Conservation (phyloP, 495 filamentous ascomycete species). For the Aspergillus hancockii region DNA sequence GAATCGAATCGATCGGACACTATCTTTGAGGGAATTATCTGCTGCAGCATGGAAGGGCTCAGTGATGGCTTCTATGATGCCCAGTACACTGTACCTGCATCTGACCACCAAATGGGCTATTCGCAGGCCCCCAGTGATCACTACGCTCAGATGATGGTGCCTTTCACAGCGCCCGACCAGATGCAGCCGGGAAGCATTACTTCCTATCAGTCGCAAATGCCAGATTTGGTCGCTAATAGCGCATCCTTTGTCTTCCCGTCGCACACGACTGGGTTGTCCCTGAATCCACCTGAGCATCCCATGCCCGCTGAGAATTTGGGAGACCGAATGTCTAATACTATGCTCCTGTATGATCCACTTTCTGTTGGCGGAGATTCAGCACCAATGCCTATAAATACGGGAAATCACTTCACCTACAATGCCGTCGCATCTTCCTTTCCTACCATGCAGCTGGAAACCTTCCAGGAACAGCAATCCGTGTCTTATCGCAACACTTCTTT, state of each 20-base stretch:
- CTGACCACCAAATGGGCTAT: slow-evolving; percentile 15
- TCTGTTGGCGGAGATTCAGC: slow-evolving; percentile 22
- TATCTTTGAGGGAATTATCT: slow-evolving; percentile 11
- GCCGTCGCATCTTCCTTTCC: slow-evolving; percentile 22
- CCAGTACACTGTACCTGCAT: slow-evolving; percentile 14
- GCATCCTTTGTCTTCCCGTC: slow-evolving; percentile 21
- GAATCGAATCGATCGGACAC: slow-evolving; percentile 21
- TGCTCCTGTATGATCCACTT: slow-evolving; percentile 34
- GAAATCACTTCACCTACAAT: slow-evolving; percentile 30
- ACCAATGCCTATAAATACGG: slow-evolving; percentile 26
- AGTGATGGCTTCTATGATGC: slow-evolving; percentile 20
- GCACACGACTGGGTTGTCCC: slow-evolving; percentile 21
- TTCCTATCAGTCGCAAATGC: slow-evolving; percentile 15
- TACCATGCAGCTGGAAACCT: slow-evolving; percentile 21
- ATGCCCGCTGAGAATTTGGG: slow-evolving; percentile 21
- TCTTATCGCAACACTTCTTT: slow-evolving; percentile 5
- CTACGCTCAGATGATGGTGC: slow-evolving; percentile 6
- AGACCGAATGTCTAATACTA: slow-evolving; percentile 28
- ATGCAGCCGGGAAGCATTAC: slow-evolving; percentile 14
- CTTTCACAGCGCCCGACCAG: slow-evolving; percentile 17
- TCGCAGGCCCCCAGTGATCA: slow-evolving; percentile 16
- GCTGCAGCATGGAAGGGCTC: slow-evolving; percentile 17
- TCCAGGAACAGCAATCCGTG: slow-evolving; percentile 18
- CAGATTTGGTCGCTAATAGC: slow-evolving; percentile 12
- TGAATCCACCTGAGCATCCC: slow-evolving; percentile 21